phyloP scores from a whole-genome alignment of 2,329 filamentous ascomycete species.

The Aspergillus fischeri region DNA sequence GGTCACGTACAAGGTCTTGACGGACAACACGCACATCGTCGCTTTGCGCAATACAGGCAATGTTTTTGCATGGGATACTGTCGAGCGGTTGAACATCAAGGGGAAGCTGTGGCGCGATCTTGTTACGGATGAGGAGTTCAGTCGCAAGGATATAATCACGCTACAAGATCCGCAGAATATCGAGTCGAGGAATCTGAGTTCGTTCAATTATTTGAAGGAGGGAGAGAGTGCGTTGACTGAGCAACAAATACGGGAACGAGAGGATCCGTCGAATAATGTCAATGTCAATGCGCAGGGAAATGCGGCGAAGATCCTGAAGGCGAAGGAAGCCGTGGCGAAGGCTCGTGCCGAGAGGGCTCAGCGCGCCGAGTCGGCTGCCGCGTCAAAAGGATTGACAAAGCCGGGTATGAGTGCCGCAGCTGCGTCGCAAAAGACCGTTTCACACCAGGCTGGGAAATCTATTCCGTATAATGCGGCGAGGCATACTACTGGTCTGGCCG shows the following conservation, averaged over 20 bases:
- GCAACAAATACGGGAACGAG: constrained; percentile 65
- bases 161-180: constrained; percentile 94
- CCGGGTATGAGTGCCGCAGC: constrained; percentile 10
- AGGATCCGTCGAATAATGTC: constrained; percentile 58
- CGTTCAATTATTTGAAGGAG: constrained; percentile 85
- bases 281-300: constrained; percentile 78
- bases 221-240: constrained; percentile 66
- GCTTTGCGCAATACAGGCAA: constrained; percentile 84
- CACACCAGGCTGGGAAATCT: constrained; percentile 29
- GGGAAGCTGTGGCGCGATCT: constrained; percentile 93
- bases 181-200: constrained; percentile 73
- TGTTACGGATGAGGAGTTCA: constrained; percentile 80
- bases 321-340: constrained; percentile 89
- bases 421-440: constrained; percentile 19
- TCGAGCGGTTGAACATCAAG: constrained; percentile 94
- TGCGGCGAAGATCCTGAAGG: constrained; percentile 76
- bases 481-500: constrained; percentile 86
- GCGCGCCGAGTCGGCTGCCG: constrained; percentile 53
- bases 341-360: constrained; percentile 69
- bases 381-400: constrained; percentile 25
- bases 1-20: constrained; percentile 95
- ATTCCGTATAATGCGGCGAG: constrained; percentile 76
- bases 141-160: constrained; percentile 87
- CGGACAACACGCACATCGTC: constrained; percentile 95
- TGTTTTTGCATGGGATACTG: constrained; percentile 93